These are phyloP conservation scores for Clarireedia paspali DNA, from an alignment of 2,329 filamentous ascomycete species.

Conservation along the genomic window DNA sequence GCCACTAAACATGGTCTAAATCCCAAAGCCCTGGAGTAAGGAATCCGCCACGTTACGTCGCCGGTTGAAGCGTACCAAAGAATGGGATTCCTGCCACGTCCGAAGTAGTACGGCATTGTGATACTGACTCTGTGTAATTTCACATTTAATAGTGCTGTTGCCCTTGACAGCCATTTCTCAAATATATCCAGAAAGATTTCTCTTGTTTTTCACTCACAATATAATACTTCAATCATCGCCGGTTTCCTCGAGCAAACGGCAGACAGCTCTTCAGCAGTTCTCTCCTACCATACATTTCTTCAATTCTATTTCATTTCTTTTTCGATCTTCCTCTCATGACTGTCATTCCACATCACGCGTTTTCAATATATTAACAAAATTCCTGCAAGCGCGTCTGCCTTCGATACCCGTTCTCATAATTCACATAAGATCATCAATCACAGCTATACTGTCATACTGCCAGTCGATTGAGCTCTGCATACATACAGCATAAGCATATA, in stretches of 20 bases:
- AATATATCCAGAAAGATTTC: conserved; percentile 7
- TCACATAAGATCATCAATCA: background rate
- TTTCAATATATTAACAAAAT: conserved; percentile 3
- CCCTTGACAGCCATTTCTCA: conserved; percentile 21
- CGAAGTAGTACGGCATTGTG: conserved; percentile 16
- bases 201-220: conserved; percentile 1
- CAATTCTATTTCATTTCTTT: background rate
- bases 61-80: conserved; percentile 17
- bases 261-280: conserved; percentile 12
- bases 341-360: conserved; percentile 14
- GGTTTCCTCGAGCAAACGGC: background rate
- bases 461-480: background rate
- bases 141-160: conserved; percentile 18
- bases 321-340: background rate
- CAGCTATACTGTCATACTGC: background rate
- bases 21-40: conserved; percentile 17
- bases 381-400: conserved; percentile 6
- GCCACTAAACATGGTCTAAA: conserved; percentile 6
- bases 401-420: background rate
- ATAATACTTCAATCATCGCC: conserved; percentile 6
- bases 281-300: conserved; percentile 11
- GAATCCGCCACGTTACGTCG: conserved; percentile 18
- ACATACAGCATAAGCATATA: conserved; percentile 3
- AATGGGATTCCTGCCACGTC: conserved; percentile 20
- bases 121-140: conserved; percentile 26